Conservation (phyloP, 441 rosid genomes). For the Breynia disticha region DNA sequence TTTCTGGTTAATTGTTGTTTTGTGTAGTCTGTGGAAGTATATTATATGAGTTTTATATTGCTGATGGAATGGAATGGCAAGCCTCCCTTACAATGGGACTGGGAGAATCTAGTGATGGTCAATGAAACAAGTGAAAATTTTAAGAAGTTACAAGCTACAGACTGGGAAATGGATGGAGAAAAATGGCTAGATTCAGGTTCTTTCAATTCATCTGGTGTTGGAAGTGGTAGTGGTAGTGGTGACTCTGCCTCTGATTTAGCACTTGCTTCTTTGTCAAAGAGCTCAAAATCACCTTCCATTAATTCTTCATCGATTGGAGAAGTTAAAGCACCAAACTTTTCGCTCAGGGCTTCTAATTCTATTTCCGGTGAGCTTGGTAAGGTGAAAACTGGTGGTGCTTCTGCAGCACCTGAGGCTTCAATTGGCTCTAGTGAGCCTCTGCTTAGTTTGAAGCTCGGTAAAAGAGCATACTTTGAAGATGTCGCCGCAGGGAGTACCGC, state of each 20-base stretch:
- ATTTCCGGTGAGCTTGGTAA: constrained; percentile 28
- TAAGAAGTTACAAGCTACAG: constrained; percentile 34
- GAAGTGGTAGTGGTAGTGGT: constrained; percentile 26
- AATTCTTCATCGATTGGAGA: constrained; percentile 54
- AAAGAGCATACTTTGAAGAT: constrained; percentile 49
- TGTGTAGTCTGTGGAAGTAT: too few species aligned
- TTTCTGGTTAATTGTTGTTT: too few species aligned
- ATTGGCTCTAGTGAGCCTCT: constrained; percentile 47
- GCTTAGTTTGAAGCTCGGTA: constrained; percentile 75
- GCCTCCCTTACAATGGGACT: constrained; percentile 60
- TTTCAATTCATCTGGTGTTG: constrained; percentile 45
- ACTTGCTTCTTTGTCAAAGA: constrained; percentile 53
- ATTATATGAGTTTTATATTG: too few species aligned
- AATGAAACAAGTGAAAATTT: constrained; percentile 34
- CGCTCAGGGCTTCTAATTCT: constrained; percentile 33
- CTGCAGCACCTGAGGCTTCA: constrained; percentile 37
- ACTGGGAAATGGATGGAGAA: constrained; percentile 54
- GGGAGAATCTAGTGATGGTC: constrained; percentile 48
- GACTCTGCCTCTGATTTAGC: constrained; percentile 56
- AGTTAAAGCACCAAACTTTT: constrained; percentile 31
- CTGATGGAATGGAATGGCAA: constrained; percentile 80
- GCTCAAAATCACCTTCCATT: constrained; percentile 58
- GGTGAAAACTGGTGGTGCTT: constrained; percentile 20
- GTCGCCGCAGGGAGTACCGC: constrained; percentile 30
- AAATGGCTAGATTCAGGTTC: constrained; percentile 48